Evolutionary conservation across 2,329 filamentous ascomycete species (phyloP).

Genomic region (Fusarium succisae): DNA sequence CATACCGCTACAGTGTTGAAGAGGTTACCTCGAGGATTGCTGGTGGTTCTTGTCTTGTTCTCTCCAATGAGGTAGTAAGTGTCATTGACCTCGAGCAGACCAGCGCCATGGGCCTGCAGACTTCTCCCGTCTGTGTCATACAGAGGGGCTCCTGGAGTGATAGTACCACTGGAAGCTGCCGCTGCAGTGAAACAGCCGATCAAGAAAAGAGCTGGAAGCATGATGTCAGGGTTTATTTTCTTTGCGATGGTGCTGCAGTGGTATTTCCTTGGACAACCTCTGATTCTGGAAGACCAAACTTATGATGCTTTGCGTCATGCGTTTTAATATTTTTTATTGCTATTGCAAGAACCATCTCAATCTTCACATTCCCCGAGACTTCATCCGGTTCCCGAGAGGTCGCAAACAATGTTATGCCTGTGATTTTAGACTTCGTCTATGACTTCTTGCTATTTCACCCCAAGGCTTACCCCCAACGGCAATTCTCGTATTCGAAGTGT

Average conservation of each 20-base stretch:
- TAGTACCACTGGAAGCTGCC: background rate
- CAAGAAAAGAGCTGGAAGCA: background rate
- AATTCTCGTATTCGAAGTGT: background rate
- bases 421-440: background rate
- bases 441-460: background rate
- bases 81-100: background rate
- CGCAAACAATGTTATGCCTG: background rate
- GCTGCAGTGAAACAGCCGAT: background rate
- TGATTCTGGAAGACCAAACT: background rate
- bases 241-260: background rate
- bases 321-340: accelerated
- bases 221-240: background rate
- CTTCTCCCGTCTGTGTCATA: background rate
- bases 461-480: background rate
- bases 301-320: background rate
- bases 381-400: background rate
- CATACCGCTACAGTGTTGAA: background rate
- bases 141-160: background rate
- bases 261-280: too few relatives aligned
- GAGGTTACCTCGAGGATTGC: background rate
- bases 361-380: background rate
- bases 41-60: background rate
- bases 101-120: background rate
- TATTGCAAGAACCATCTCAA: background rate
- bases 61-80: background rate